These are phyloP conservation scores for Wallacemonas sp. DNA, from an alignment of 208 protist genomes.

Conservation along the genomic window DNA sequence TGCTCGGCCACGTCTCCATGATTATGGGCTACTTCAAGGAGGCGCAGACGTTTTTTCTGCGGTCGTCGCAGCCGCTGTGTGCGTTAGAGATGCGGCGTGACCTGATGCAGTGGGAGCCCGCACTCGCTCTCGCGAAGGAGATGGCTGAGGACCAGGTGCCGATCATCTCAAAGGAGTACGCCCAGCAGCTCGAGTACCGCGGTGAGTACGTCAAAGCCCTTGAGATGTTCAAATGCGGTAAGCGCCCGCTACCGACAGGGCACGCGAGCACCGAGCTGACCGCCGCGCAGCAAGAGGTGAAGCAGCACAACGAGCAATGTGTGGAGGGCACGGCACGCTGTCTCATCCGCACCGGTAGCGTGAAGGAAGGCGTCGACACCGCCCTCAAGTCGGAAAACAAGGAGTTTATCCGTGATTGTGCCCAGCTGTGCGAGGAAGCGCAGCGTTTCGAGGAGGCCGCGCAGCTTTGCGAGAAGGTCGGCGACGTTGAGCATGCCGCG, in stretches of 20 bases:
- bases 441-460: conserved; percentile 95
- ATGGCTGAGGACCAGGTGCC: conserved; percentile 91
- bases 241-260: conserved; percentile 60
- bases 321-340: conserved; percentile 86
- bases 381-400: conserved; percentile 69
- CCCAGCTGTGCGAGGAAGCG: conserved; percentile 89
- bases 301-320: conserved; percentile 82
- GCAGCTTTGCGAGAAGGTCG: conserved; percentile 93
- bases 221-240: conserved; percentile 86
- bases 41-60: conserved; percentile 92
- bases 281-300: conserved; percentile 65
- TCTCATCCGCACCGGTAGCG: conserved; percentile 84
- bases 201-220: conserved; percentile 91
- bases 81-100: conserved; percentile 97
- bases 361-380: conserved; percentile 80
- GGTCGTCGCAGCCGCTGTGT: conserved; percentile 86
- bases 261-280: conserved; percentile 77
- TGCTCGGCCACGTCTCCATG: conserved; percentile 95
- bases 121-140: conserved; percentile 90
- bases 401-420: conserved; percentile 89
- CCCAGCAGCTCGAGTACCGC: conserved; percentile 95
- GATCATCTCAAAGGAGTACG: conserved; percentile 92
- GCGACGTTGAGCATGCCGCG: conserved; percentile 89
- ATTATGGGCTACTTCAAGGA: conserved; percentile 93
- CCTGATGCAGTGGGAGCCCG: conserved; percentile 96